A percentile compares a stretch with the other conserved stretches of the same genome.
phyloP scores from a whole-genome alignment of 257 asterid species.

The Ballota nigra region DNA sequence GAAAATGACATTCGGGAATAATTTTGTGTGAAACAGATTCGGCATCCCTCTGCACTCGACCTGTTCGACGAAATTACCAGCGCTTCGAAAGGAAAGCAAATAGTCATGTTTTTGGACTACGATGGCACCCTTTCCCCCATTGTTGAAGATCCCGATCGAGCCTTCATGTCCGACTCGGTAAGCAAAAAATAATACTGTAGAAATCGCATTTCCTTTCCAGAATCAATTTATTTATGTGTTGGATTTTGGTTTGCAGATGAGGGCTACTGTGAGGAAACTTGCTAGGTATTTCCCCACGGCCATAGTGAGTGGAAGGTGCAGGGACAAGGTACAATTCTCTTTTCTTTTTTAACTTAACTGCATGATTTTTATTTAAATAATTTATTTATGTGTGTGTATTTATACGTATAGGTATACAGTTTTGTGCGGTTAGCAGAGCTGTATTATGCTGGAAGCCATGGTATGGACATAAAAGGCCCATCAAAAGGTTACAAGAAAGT shows the following conservation, averaged over 20 bases:
- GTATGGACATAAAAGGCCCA: conserved; percentile 99
- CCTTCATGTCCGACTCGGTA: conserved; percentile 85
- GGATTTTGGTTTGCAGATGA: conserved; percentile 34
- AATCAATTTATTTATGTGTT: not conserved
- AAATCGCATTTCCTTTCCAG: not conserved
- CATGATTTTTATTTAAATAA: not conserved
- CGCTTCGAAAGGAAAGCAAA: conserved; percentile 86
- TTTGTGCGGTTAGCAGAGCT: conserved; percentile 89
- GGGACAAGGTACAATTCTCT: conserved; percentile 60
- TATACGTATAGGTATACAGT: conserved; percentile 53
- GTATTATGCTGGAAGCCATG: conserved; percentile 99
- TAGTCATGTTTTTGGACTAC: conserved; percentile 86
- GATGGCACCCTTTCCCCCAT: conserved; percentile 97
- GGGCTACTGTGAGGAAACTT: conserved; percentile 74
- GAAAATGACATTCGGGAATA: conserved; percentile 10
- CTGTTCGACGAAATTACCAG: conserved; percentile 73
- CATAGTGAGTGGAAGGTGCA: conserved; percentile 87
- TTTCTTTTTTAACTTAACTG: not conserved
- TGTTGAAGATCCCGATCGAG: conserved; percentile 90
- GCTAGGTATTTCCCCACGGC: conserved; percentile 88
- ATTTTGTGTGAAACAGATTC: conserved; percentile 42
- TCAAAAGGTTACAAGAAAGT: conserved; percentile 76
- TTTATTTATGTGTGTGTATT: not conserved
- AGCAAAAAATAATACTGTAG: conserved; percentile 17
- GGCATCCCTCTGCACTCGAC: conserved; percentile 81